These are phyloP conservation scores for Mycena pura DNA, from an alignment of 768 basidiomycete species.

Conservation along the genomic window DNA sequence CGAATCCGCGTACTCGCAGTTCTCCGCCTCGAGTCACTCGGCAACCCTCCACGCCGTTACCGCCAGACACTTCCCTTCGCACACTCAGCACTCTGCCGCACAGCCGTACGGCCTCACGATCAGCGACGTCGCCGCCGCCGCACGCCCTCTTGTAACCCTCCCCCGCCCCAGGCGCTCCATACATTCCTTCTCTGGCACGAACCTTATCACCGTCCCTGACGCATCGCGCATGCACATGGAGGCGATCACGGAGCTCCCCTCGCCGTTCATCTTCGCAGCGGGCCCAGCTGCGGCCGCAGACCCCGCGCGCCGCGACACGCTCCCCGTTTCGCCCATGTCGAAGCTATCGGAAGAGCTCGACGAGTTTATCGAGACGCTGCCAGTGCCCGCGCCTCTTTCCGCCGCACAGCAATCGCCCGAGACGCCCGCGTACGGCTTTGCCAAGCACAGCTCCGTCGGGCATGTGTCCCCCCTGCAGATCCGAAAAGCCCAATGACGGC, in stretches of 20 bases:
- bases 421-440: too few relatives aligned
- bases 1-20: background rate
- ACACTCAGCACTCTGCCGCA: background rate
- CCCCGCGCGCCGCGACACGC: background rate
- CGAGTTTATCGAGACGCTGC: background rate
- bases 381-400: too few relatives aligned
- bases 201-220: background rate
- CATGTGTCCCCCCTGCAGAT: too few relatives aligned
- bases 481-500: too few relatives aligned
- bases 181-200: conserved; percentile 1
- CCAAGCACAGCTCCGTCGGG: too few relatives aligned
- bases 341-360: conserved; percentile 4
- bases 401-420: too few relatives aligned
- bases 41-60: background rate
- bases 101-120: background rate
- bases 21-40: background rate
- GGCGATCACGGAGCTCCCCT: conserved; percentile 6
- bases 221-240: background rate
- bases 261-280: conserved; percentile 3
- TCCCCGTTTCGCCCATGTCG: conserved; percentile 1
- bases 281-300: background rate
- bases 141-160: background rate
- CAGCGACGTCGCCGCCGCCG: background rate
- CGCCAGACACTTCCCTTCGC: background rate
- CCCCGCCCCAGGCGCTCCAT: background rate